phyloP scores from a whole-genome alignment of 1,284 basidiomycete genomes.

The Irpex lacteus region DNA sequence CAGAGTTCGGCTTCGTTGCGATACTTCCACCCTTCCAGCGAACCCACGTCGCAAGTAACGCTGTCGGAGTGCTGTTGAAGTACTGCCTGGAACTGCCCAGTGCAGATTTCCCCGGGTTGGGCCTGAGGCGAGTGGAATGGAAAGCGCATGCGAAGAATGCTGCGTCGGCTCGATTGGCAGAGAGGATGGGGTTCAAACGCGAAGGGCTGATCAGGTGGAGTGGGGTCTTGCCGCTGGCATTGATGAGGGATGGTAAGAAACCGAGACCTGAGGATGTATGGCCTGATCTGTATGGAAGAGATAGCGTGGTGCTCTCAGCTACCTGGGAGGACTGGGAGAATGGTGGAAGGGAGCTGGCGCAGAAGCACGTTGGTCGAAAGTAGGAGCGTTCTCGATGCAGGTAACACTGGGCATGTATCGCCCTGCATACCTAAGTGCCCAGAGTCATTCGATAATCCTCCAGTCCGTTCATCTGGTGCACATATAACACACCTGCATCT shows the following conservation, averaged over 20 bases:
- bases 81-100: conserved; percentile 51
- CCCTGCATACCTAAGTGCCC: too few species aligned
- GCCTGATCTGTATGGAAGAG: conserved; percentile 36
- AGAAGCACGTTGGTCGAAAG: conserved; percentile 11
- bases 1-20: conserved; percentile 50
- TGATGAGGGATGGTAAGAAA: conserved; percentile 30
- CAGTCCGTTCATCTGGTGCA: too few species aligned
- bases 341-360: conserved; percentile 44
- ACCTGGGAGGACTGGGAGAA: conserved; percentile 69
- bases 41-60: conserved; percentile 62
- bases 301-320: conserved; percentile 45
- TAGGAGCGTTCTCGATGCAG: background rate
- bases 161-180: conserved; percentile 48
- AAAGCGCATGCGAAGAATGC: conserved; percentile 48
- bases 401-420: too few species aligned
- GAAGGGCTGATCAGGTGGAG: conserved; percentile 60
- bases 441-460: too few species aligned
- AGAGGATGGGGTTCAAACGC: conserved; percentile 56
- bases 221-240: conserved; percentile 36
- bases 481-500: too few species aligned
- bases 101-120: conserved; percentile 41
- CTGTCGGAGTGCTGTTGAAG: conserved; percentile 55
- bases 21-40: conserved; percentile 59
- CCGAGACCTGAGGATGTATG: conserved; percentile 39
- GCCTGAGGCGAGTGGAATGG: conserved; percentile 68